Conservation (phyloP, 225 moss, liverwort and hornwort genomes). For the Lunularia cruciata region DNA sequence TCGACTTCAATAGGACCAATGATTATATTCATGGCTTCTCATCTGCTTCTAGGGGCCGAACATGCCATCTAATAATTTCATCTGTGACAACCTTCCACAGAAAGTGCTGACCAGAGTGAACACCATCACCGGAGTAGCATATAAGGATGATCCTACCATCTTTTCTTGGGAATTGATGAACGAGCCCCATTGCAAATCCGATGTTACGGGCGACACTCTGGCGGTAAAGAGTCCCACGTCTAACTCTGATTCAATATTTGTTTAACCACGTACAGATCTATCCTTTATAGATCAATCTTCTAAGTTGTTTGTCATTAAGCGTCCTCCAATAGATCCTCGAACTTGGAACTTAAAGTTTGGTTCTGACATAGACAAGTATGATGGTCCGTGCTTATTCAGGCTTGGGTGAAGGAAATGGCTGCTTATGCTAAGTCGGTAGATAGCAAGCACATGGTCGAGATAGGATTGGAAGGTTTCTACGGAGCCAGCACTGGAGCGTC, state of each 20-base stretch:
- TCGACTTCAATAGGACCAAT: not conserved
- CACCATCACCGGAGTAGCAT: slow-evolving; percentile 19
- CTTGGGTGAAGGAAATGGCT: slow-evolving; percentile 69
- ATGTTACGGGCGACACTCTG: slow-evolving; percentile 45
- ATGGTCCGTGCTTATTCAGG: slow-evolving; percentile 21
- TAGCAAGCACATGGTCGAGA: slow-evolving; percentile 51
- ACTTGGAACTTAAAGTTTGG: too few species aligned
- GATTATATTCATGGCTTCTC: too few species aligned
- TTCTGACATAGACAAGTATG: not conserved
- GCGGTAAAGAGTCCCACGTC: slow-evolving; percentile 47
- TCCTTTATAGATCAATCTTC: not conserved
- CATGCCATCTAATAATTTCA: too few species aligned
- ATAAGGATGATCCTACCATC: slow-evolving; percentile 23
- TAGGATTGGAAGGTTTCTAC: slow-evolving; percentile 71
- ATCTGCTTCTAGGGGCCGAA: too few species aligned
- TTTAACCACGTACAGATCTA: not conserved
- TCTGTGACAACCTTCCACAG: not conserved
- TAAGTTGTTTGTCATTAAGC: too few species aligned
- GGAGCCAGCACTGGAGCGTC: slow-evolving; percentile 36
- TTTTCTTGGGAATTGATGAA: slow-evolving; percentile 29
- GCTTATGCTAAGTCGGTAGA: slow-evolving; percentile 59
- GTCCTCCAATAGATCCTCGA: too few species aligned
- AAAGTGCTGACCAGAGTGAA: slow-evolving; percentile 21
- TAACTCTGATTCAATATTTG: too few species aligned
- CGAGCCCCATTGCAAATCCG: slow-evolving; percentile 62